Conservation (phyloP, 139 green algal species). For the Picochlorum sp. region DNA sequence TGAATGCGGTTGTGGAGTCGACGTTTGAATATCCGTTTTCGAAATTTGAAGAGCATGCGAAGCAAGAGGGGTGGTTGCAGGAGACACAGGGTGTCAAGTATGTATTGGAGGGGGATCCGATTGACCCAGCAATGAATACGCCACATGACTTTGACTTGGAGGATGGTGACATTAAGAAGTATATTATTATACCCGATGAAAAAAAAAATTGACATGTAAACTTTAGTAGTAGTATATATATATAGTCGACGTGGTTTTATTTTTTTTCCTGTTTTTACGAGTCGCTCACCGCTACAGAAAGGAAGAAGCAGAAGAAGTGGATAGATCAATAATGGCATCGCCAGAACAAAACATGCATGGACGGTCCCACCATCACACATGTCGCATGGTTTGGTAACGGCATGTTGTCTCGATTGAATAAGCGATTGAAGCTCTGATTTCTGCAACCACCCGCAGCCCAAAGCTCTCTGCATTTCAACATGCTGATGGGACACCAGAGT, state of each 20-base stretch:
- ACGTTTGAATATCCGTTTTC: constrained; percentile 1
- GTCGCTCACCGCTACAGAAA: too few species aligned
- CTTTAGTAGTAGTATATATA: too few species aligned
- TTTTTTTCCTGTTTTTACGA: too few species aligned
- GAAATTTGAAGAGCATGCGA: constrained; percentile 5
- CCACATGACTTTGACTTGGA: constrained; percentile 31
- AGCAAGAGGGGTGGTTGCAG: neutral
- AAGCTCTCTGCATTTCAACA: constrained; percentile 36
- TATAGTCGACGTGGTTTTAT: too few species aligned
- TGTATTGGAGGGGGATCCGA: neutral
- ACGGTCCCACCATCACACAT: too few species aligned
- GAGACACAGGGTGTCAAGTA: constrained; percentile 1
- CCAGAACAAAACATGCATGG: too few species aligned
- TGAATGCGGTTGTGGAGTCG: neutral
- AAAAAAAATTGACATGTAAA: too few species aligned
- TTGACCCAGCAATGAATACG: constrained; percentile 11
- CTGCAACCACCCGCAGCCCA: constrained; percentile 55
- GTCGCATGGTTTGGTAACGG: too few species aligned
- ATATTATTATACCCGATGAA: neutral
- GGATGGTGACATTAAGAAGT: constrained; percentile 22
- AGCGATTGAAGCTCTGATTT: constrained; percentile 28
- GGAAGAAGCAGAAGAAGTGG: too few species aligned
- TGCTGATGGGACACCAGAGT: constrained; percentile 46
- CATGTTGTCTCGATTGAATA: neutral
- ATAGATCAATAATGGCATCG: too few species aligned